phyloP scores from a whole-genome alignment of 176 grass and related monocot species.

The Bothriochloa decipiens region DNA sequence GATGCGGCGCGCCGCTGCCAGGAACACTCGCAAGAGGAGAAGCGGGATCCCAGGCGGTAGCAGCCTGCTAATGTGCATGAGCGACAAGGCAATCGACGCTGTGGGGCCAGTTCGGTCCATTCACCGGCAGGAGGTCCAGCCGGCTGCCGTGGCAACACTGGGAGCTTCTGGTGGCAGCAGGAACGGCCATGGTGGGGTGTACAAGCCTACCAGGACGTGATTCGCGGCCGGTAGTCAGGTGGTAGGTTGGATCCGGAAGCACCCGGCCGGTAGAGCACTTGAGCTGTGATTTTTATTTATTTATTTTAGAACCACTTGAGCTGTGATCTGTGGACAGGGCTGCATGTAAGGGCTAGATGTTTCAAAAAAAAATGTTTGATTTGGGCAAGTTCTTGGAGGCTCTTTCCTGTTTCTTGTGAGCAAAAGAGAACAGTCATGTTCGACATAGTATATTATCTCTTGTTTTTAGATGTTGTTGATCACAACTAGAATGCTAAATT shows the following conservation, averaged over 20 bases:
- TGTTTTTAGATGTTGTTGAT: neutral
- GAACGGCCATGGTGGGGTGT: neutral
- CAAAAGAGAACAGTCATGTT: neutral
- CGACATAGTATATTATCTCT: neutral
- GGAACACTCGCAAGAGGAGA: constrained; percentile 2
- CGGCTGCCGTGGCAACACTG: neutral
- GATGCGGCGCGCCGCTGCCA: neutral
- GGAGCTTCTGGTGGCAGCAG: too few species aligned
- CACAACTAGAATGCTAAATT: neutral
- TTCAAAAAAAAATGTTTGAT: constrained; percentile 1
- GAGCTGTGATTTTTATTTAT: neutral
- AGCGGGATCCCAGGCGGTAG: neutral
- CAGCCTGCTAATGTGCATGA: constrained; percentile 47
- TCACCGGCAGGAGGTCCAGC: neutral
- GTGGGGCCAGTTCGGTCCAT: neutral
- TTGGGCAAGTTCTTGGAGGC: neutral
- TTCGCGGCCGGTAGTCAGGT: constrained; percentile 15
- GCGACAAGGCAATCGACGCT: constrained; percentile 17
- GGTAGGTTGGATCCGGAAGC: neutral
- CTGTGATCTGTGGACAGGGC: neutral
- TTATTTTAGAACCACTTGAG: neutral
- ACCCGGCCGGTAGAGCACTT: neutral
- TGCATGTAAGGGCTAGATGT: neutral
- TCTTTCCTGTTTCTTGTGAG: neutral
- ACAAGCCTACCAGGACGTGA: neutral